Base-by-base conservation (phyloP, 495 filamentous ascomycete genomes). In the Aspergillus leporis region DNA sequence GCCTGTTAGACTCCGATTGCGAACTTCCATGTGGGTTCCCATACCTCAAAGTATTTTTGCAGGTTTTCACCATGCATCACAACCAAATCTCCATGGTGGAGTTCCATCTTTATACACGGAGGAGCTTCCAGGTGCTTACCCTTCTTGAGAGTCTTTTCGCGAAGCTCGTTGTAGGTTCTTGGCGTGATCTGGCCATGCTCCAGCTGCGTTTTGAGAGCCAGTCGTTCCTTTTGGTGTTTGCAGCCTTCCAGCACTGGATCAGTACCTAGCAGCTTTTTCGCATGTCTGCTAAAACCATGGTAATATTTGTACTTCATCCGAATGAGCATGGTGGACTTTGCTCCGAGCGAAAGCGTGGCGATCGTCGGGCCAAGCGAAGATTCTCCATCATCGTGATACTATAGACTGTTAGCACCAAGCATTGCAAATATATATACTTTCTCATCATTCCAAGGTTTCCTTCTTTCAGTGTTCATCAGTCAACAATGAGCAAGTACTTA, bases 371-470 rank as follows among this genome's bases (percentile, higher is more conserved):
- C 91, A 1, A 96, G 78, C 0, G 84, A 82, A 0, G 67, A 72
- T 68, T 97, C 92, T 0, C 92, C 92, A 58, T 97, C 92, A 64
- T 95, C 91, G 55, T 97, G 92, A 58, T 83, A 91, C 86, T 94
- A 66, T 4, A 7, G 5, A 12, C 8, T 3, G 36, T 55, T 21
- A 55, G 53, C 25, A 13, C 7, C 2, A 16, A 8, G 16, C 6
- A 21, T 21, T 14, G n/a, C 34, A 36, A 2, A 36, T 36, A n/a
- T 5, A 5, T n/a, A 16, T 41, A n/a, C 14, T n/a, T 14, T 41
- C 38, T 41, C 38, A 16, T 41, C 16, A 2, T 41, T n/a, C 14
- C 16, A 14, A 16, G 4, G 3, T 3, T 6, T 6, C 13, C 38
- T 14, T 41, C 4, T 7, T 41, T 0, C 13, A 14, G n/a, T n/a